Evolutionary conservation across 768 basidiomycete species (phyloP), one percentile per base, ranked within the genome.

Genomic region (Phanerochaete sordida): DNA sequence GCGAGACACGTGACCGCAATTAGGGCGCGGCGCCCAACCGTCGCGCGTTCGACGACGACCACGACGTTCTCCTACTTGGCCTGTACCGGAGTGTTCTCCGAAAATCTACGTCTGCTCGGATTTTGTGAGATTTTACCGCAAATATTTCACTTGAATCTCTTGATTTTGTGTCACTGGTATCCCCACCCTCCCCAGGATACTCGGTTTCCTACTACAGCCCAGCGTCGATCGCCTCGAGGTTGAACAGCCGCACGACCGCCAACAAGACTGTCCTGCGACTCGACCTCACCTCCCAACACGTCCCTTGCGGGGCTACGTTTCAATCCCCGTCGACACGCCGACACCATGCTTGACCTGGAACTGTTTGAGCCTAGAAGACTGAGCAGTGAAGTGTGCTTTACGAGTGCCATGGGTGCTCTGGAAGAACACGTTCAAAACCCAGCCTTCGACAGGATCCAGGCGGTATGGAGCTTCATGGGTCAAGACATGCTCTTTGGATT

Each of bases 391-490:
- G 23, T 43, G 13, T 28, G 46, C 45, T 19, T 61, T n/a, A 48
- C 48, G 39, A 43, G 27, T n/a, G 55, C 56, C 2, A 26, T 61
- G 26, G 9, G 60, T 43, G 31, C 23, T 39, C 60, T 61, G 28
- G 55, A 61, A 37, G 60, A 28, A 28, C 33, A 49, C 27, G 31
- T 61, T 45, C 46, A 39, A 44, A 49, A 57, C 60, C 28, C 45
- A 44, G 53, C 26, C 3, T 19, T 44, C 24, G 55, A 57, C 16
- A 33, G 15, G 11, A 13, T n/a, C 3, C 16, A 21, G 8, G 6
- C 57, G 0, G 30, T 52, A 23, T 7, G 19, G 15, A 16, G 39
- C 8, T 30, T 61, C 24, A 45, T 57, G 33, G 21, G 16, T 9
- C 12, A 28, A 21, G 19, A 44, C 7, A 48, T 27, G 48, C 60